Conservation (phyloP, 495 filamentous ascomycete species). For the Penicillium soppii region DNA sequence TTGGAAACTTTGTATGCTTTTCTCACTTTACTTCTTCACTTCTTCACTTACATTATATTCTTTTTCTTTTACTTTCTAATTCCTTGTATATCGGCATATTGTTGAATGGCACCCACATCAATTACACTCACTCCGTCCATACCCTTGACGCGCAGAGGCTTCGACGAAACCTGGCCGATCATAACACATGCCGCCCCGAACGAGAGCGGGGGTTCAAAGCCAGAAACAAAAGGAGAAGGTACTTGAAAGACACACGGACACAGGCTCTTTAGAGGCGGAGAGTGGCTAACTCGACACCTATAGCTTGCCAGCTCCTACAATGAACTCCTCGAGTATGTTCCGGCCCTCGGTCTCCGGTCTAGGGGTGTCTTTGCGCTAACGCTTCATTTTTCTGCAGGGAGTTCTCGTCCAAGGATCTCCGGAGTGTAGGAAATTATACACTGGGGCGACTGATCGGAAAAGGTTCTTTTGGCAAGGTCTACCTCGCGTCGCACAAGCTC, state of each 20-base stretch:
- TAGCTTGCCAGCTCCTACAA: slow-evolving; percentile 97
- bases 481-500: slow-evolving; percentile 93
- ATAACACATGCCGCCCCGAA: slow-evolving; percentile 62
- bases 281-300: slow-evolving; percentile 22
- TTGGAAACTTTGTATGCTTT: slow-evolving; percentile 14
- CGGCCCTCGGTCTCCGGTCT: neutral
- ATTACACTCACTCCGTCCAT: slow-evolving; percentile 13
- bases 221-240: slow-evolving; percentile 96
- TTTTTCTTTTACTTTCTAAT: neutral
- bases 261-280: slow-evolving; percentile 1
- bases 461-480: slow-evolving; percentile 97
- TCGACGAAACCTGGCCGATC: slow-evolving; percentile 22
- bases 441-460: slow-evolving; percentile 92
- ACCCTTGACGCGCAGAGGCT: slow-evolving; percentile 28
- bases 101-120: slow-evolving; percentile 28
- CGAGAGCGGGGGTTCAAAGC: slow-evolving; percentile 84
- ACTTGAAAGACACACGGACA: slow-evolving; percentile 21
- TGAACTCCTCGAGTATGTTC: slow-evolving; percentile 85
- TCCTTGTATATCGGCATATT: neutral
- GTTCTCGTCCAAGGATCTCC: slow-evolving; percentile 89
- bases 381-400: slow-evolving; percentile 63
- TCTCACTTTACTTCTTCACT: slow-evolving; percentile 4
- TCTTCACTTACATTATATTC: neutral
- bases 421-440: slow-evolving; percentile 90
- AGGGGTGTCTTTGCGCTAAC: slow-evolving; percentile 9